Percentiles rank a stretch among this genome's conserved stretches.
These are phyloP conservation scores for Picocystis sp. DNA, from an alignment of 163 green algal species.

Conservation along the genomic window DNA sequence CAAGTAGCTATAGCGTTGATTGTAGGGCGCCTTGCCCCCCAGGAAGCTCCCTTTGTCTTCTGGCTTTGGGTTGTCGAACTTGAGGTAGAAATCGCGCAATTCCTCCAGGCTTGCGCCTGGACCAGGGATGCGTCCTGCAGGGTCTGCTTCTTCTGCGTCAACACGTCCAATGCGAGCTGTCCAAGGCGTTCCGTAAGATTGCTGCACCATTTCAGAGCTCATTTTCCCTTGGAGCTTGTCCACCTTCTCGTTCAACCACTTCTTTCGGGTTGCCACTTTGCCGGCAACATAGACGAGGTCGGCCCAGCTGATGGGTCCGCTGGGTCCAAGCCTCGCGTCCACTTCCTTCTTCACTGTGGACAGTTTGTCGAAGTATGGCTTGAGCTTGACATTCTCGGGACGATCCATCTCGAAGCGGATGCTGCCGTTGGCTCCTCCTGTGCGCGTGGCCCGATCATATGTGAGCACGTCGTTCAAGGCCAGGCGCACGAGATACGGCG, in stretches of 20 bases:
- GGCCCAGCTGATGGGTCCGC: slow-evolving; percentile 39
- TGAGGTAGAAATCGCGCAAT: slow-evolving; percentile 20
- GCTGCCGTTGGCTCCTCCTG: slow-evolving; percentile 55
- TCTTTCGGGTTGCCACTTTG: slow-evolving; percentile 26
- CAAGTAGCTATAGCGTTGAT: slow-evolving; percentile 42
- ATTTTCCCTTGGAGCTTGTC: slow-evolving; percentile 7
- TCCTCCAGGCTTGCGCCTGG: slow-evolving; percentile 25
- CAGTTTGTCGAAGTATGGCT: slow-evolving; percentile 34
- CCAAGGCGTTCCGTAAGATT: slow-evolving; percentile 30
- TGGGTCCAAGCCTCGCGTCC: slow-evolving; percentile 24
- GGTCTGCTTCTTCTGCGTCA: slow-evolving; percentile 24
- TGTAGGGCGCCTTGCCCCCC: slow-evolving; percentile 51
- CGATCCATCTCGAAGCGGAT: slow-evolving; percentile 40
- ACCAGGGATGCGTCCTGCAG: slow-evolving; percentile 18
- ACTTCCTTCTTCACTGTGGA: slow-evolving; percentile 40
- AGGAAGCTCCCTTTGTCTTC: slow-evolving; percentile 25
- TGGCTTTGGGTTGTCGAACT: slow-evolving; percentile 30
- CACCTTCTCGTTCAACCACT: slow-evolving; percentile 26
- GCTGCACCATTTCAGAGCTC: slow-evolving; percentile 17
- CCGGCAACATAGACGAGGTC: slow-evolving; percentile 46
- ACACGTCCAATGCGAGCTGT: slow-evolving; percentile 40
- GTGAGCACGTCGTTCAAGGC: slow-evolving; percentile 53
- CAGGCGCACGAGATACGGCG: slow-evolving; percentile 23
- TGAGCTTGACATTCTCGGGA: slow-evolving; percentile 48
- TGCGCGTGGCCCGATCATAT: slow-evolving; percentile 46